Base-by-base conservation (phyloP, 805 yeast genomes). In the Ogataea ramenticola region DNA sequence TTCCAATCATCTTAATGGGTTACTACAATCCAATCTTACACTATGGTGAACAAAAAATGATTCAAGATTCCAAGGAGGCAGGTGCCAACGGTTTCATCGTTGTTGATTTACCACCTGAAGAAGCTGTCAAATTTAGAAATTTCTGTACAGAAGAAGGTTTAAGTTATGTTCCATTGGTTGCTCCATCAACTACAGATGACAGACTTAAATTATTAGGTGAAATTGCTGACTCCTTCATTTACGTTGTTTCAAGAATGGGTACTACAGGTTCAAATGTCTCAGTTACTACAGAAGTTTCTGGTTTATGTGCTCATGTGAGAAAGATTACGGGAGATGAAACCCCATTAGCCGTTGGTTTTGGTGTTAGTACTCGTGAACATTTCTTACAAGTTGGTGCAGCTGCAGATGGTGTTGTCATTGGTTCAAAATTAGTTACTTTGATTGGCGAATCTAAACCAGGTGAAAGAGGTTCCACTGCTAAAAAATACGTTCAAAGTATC, bases 91-190 rank as follows among this genome's bases (percentile, higher is more conserved):
- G 98, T 21, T 93, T 82, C 65, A 82, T 93, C 56, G 79, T 93
- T 42, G 97, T 91, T 36, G 99, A 93, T 64, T 71, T 93, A 55
- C 99, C 99, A 41, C 99, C 99, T 26, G 97, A 93, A 72, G 98
- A 90, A 66, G 98, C 99, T 17, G 73, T 86, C 52, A 79, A 84
- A 52, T 85, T 91, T 64, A 80, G 99, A 71, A 71, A 78, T 45
- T 70, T 71, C 41, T 87, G 96, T 62, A 60, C 82, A 26, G 65
- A 70, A 41, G 68, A 74, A 46, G 95, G 87, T 9, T 65, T 93
- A 50, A 80, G 91, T 42, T 89, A 89, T 60, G 80, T 93, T 48
- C 99, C 99, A 34, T 71, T 93, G 47, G 95, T 93, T 40, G 97
- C 99, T 2, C 99, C 99, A 37, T 86, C 96, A 30, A 93, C 99